A percentile compares a stretch with the other conserved stretches of the same genome.
Evolutionary conservation across 1,139 yeast species (phyloP).

Genomic region (Arxiozyma heterogenica): DNA sequence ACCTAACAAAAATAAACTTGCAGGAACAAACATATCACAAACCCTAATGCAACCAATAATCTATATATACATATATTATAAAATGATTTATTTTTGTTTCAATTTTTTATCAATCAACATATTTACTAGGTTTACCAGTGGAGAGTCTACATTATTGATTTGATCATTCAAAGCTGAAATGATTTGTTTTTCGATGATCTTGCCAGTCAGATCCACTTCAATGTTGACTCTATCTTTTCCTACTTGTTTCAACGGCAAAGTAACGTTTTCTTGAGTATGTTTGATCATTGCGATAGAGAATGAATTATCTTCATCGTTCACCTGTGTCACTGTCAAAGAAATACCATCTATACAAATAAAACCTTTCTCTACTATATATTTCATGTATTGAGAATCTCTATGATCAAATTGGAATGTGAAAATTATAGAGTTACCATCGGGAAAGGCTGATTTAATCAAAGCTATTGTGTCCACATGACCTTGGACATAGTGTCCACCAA

Average conservation of each 20-base stretch:
- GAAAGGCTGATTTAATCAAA: conserved; percentile 40
- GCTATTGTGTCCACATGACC: conserved; percentile 96
- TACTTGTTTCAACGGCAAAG: conserved; percentile 52
- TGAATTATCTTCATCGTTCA: conserved; percentile 45
- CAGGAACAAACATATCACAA: no score
- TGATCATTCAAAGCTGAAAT: not conserved
- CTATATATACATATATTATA: not conserved
- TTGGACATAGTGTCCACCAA: conserved; percentile 96
- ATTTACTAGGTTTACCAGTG: not conserved
- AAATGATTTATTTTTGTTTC: not conserved
- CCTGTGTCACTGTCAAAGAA: conserved; percentile 80
- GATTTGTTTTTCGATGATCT: conserved; percentile 81
- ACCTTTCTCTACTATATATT: conserved; percentile 86
- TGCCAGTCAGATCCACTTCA: conserved; percentile 92
- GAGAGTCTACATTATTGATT: not conserved
- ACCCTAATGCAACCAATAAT: no score
- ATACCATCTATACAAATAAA: conserved; percentile 90
- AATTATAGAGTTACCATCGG: conserved; percentile 73
- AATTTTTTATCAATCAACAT: not conserved
- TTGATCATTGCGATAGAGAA: conserved; percentile 88
- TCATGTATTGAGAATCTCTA: conserved; percentile 49
- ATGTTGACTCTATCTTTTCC: conserved; percentile 64
- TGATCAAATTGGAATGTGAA: conserved; percentile 55
- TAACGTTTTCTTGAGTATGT: conserved; percentile 79
- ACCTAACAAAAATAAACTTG: no score